Evolutionary conservation across 1,284 basidiomycete genomes (phyloP), one percentile per base, ranked within the genome.

Genomic region (Phylloboletellus chloephorus): DNA sequence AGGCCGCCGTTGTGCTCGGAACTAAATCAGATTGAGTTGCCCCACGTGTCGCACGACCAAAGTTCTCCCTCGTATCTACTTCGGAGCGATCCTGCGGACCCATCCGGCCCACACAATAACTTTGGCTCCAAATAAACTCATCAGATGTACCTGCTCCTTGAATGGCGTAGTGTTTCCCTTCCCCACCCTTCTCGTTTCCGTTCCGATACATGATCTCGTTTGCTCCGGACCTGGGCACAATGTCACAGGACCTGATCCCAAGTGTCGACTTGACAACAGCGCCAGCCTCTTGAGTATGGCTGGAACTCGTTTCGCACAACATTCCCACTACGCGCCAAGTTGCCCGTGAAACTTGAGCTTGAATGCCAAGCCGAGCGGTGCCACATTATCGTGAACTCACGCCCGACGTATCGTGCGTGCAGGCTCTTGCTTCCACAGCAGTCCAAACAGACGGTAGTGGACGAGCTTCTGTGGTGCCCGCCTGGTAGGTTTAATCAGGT

Each of bases 21-120:
- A 25, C 6, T 22, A 37, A 11, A 44, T 39, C 26, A 37, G 38
- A 51, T 46, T n/a, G n/a, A n/a, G n/a, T n/a, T n/a, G n/a, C n/a
- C n/a, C n/a, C n/a, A n/a, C n/a, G n/a, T n/a, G n/a, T n/a, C n/a
- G n/a, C n/a, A n/a, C n/a, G n/a, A n/a, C n/a, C n/a, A n/a, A n/a
- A n/a, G n/a, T n/a, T 37, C 30, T 16, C 21, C 41, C 41, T 54
- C 52, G 24, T 59, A 43, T 42, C 31, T 22, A 32, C 38, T 41
- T 25, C n/a, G 28, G 44, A 43, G 24, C 20, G 16, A 29, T 15
- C 37, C 22, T 41, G 28, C 22, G 37, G 31, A 37, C 25, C n/a
- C 25, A 37, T 36, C 24, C 3, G 36, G 26, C 17, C 24, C 17
- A 34, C 31, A 37, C 26, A n/a, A n/a, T n/a, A n/a, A n/a, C n/a